Percentiles rank a stretch among this genome's conserved stretches.
Evolutionary conservation across 805 yeast genomes (phyloP).

Genomic region (Hanseniaspora nectarophila): DNA sequence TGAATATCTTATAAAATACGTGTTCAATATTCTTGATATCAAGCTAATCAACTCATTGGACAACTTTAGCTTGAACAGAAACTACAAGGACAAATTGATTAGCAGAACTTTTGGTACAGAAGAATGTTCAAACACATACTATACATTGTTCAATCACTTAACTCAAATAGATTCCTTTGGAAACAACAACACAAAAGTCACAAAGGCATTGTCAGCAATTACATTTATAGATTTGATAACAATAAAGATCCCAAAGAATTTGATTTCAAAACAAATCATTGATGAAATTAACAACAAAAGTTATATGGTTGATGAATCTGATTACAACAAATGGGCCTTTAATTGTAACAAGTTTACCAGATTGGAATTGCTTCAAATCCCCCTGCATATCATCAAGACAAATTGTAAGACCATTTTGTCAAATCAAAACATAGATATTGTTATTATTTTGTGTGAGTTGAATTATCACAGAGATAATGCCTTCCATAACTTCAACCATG

Average conservation of each 20-base stretch:
- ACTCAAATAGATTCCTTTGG: not conserved
- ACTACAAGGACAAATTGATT: not conserved
- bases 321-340: constrained; percentile 1
- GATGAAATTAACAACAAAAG: not conserved
- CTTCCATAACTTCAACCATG: constrained; percentile 92
- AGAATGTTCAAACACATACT: not conserved
- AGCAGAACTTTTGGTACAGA: not conserved
- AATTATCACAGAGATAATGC: constrained; percentile 76
- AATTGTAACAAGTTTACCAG: constrained; percentile 7
- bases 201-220: not conserved
- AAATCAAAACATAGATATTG: constrained; percentile 16
- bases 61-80: not conserved
- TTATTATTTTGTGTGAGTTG: constrained; percentile 59
- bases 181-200: not conserved
- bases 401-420: not conserved
- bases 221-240: not conserved
- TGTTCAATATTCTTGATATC: constrained; percentile 4
- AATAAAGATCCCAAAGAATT: not conserved
- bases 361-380: constrained; percentile 24
- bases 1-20: not conserved
- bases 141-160: not conserved
- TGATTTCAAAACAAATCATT: not conserved
- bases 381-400: not conserved
- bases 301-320: not conserved
- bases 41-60: not conserved